Conservation (phyloP, 257 asterid genomes). For the Scutellaria galericulata region DNA sequence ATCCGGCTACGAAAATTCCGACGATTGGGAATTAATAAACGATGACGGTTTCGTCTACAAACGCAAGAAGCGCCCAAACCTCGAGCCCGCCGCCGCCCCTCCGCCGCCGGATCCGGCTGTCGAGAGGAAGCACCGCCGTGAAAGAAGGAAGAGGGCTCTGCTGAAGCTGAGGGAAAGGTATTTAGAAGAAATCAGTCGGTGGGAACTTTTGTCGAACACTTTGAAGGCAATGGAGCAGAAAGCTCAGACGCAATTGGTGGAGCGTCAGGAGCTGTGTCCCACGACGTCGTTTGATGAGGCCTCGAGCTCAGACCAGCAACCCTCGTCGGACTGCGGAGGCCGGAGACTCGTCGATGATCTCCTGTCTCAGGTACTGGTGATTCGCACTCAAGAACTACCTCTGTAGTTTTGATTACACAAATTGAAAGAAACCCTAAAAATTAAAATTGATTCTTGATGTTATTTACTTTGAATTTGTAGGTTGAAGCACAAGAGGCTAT, state of each 20-base stretch:
- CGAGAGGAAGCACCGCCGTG: constrained; percentile 58
- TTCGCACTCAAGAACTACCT: constrained; percentile 1
- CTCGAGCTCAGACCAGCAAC: constrained; percentile 32
- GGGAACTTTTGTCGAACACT: constrained; percentile 80
- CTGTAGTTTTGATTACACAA: not conserved
- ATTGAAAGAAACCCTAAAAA: not conserved
- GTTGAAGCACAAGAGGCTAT: constrained; percentile 69
- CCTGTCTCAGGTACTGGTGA: constrained; percentile 56
- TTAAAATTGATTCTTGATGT: not conserved
- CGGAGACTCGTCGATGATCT: constrained; percentile 59
- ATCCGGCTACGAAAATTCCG: constrained; percentile 48
- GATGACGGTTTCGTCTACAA: constrained; percentile 72
- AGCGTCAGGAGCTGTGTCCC: constrained; percentile 38
- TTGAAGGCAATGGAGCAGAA: constrained; percentile 53
- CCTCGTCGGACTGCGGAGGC: constrained; percentile 40
- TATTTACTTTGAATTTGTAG: constrained; percentile 43
- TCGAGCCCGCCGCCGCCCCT: constrained; percentile 45
- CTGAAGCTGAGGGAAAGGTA: constrained; percentile 60
- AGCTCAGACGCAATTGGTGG: constrained; percentile 35
- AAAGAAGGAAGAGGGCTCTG: constrained; percentile 60
- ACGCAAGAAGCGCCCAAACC: constrained; percentile 60
- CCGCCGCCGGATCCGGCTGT: constrained; percentile 64
- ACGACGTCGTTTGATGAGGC: constrained; percentile 43
- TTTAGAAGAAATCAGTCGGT: constrained; percentile 56
- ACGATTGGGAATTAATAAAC: constrained; percentile 68